These are phyloP conservation scores for Ophiostoma novo-ulmi DNA, from an alignment of 2,329 filamentous ascomycete genomes.

Conservation along the genomic window DNA sequence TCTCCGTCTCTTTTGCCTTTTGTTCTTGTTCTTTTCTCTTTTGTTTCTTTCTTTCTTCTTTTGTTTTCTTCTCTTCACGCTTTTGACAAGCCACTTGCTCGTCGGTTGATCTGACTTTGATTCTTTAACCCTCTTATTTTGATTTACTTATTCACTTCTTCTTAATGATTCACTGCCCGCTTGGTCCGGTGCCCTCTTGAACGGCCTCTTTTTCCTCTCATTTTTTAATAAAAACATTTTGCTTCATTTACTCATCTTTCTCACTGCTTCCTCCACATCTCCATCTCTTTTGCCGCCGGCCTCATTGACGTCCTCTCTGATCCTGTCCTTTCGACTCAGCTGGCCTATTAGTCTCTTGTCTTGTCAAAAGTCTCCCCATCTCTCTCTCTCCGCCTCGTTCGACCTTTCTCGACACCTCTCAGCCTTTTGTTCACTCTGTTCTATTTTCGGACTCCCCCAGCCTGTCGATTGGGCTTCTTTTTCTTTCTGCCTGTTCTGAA, in stretches of 20 bases:
- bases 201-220: background rate
- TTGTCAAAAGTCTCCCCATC: background rate
- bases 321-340: background rate
- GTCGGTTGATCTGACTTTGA: background rate
- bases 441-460: background rate
- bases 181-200: slow-evolving; percentile 1
- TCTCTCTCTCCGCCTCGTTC: background rate
- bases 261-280: background rate
- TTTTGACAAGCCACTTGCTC: slow-evolving; percentile 11
- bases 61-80: background rate
- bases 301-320: background rate
- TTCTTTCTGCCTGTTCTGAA: background rate
- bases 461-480: background rate
- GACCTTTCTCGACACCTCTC: background rate
- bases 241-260: background rate
- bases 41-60: background rate
- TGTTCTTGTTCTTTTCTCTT: background rate
- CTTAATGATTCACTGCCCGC: slow-evolving; percentile 14
- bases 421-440: slow-evolving; percentile 2
- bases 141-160: background rate
- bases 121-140: background rate
- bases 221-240: background rate
- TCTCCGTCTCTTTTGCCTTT: background rate
- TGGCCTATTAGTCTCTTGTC: background rate
- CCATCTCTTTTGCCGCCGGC: slow-evolving; percentile 7